Percentiles rank a stretch among this genome's conserved stretches.
Evolutionary conservation across 148 eudicot genomes (phyloP).

Genomic region (Selenicereus undatus): DNA sequence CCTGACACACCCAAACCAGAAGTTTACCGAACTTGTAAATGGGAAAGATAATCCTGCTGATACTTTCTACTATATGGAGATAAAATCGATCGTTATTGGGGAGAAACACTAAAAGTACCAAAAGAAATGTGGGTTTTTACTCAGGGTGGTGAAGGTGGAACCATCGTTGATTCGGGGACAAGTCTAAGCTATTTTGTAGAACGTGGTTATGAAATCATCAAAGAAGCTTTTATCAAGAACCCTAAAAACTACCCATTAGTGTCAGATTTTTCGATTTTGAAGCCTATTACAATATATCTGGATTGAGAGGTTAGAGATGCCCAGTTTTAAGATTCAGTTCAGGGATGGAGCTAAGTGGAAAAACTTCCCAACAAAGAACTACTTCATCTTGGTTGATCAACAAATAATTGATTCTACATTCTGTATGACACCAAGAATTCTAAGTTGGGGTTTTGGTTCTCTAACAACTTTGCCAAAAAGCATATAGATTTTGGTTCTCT

Average conservation of each 20-base stretch:
- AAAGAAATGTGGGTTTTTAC: constrained; percentile 59
- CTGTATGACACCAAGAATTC: constrained; percentile 77
- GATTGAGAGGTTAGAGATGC: constrained; percentile 42
- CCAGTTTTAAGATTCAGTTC: constrained; percentile 62
- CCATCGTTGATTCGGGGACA: constrained; percentile 89
- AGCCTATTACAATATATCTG: constrained; percentile 84
- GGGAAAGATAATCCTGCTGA: constrained; percentile 63
- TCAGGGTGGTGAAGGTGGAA: constrained; percentile 66
- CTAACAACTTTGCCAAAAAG: constrained; percentile 12
- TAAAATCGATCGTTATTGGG: constrained; percentile 64
- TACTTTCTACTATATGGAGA: constrained; percentile 71
- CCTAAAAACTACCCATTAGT: constrained; percentile 46
- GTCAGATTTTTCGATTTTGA: constrained; percentile 57
- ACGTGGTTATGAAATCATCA: constrained; percentile 66
- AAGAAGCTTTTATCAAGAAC: constrained; percentile 52
- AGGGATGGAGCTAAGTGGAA: constrained; percentile 78
- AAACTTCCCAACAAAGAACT: constrained; percentile 75
- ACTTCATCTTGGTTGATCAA: constrained; percentile 72
- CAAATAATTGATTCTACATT: constrained; percentile 75
- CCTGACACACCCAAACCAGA: constrained; percentile 46
- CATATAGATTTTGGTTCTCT: background rate
- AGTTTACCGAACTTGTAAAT: constrained; percentile 50
- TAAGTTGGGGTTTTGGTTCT: constrained; percentile 85
- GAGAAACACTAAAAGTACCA: constrained; percentile 56
- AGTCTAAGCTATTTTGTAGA: constrained; percentile 71